phyloP scores from a whole-genome alignment of 371 early-diverging fungal species.

The Rhizomucor miehei region DNA sequence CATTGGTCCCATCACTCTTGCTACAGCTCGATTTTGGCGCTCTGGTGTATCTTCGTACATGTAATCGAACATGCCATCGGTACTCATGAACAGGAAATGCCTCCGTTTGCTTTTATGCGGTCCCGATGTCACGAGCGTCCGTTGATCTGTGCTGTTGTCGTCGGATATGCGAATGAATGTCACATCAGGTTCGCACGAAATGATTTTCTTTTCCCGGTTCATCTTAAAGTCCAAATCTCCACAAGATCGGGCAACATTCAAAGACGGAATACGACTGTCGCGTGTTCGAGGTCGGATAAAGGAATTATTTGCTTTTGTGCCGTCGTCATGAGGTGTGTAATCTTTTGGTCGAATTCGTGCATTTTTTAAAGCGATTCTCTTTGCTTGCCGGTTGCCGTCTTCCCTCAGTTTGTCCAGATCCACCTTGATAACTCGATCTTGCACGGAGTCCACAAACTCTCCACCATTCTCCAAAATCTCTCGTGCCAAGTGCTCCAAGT shows the following conservation, averaged over 20 bases:
- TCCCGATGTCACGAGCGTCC: conserved; percentile 14
- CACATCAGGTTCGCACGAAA: conserved; percentile 61
- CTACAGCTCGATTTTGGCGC: conserved; percentile 45
- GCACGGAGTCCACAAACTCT: conserved; percentile 63
- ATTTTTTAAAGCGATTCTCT: conserved; percentile 54
- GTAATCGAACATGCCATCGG: conserved; percentile 50
- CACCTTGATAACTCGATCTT: conserved; percentile 59
- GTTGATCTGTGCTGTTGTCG: conserved; percentile 5
- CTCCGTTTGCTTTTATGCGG: conserved; percentile 31
- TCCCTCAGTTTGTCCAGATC: conserved; percentile 49
- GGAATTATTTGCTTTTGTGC: conserved; percentile 20
- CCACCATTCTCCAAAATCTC: conserved; percentile 65
- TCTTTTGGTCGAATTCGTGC: conserved; percentile 57
- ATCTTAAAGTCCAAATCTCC: conserved; percentile 67
- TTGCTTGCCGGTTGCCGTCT: conserved; percentile 49
- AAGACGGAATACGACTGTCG: conserved; percentile 47
- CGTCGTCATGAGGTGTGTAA: conserved; percentile 3
- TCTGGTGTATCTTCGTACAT: conserved; percentile 53
- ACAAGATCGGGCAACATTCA: conserved; percentile 62
- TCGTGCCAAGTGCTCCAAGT: conserved; percentile 60
- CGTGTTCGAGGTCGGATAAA: conserved; percentile 25
- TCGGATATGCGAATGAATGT: conserved; percentile 51
- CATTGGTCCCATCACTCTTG: conserved; percentile 42
- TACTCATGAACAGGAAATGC: conserved; percentile 49
- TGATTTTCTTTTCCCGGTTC: conserved; percentile 49